Evolutionary conservation across 495 filamentous ascomycete species (phyloP).

Genomic region (Cudoniella acicularis): DNA sequence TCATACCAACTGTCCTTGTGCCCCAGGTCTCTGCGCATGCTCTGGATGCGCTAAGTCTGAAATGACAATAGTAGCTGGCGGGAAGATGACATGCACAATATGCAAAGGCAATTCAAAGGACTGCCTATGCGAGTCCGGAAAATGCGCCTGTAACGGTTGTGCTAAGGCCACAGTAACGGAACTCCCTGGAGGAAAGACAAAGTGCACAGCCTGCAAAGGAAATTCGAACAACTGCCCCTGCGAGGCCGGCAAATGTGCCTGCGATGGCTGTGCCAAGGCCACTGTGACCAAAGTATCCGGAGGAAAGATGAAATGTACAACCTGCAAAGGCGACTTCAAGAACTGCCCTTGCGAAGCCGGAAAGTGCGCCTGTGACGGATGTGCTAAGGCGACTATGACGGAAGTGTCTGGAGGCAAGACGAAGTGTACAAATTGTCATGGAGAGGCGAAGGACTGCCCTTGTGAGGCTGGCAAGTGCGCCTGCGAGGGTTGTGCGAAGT

Average conservation of each 20-base stretch:
- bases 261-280: conserved; percentile 23
- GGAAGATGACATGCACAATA: too few species aligned
- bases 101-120: conserved; percentile 11
- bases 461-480: conserved; percentile 31
- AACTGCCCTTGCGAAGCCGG: conserved; percentile 27
- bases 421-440: conserved; percentile 25
- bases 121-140: conserved; percentile 30
- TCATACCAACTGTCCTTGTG: too few species aligned
- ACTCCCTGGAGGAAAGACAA: conserved; percentile 27
- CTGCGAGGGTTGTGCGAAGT: neutral
- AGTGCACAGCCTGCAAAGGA: conserved; percentile 25
- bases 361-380: conserved; percentile 20
- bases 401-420: conserved; percentile 23
- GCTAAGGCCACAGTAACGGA: conserved; percentile 13
- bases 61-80: too few species aligned
- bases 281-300: conserved; percentile 6
- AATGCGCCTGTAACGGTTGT: conserved; percentile 34
- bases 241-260: conserved; percentile 31
- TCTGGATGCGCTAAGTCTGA: too few species aligned
- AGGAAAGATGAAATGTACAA: conserved; percentile 27
- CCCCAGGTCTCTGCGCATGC: too few species aligned
- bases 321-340: conserved; percentile 16
- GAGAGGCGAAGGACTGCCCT: conserved; percentile 14
- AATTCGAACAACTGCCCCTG: conserved; percentile 22
- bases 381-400: neutral